These are phyloP conservation scores for Phallus indusiatus DNA, from an alignment of 768 basidiomycete species.

Conservation along the genomic window DNA sequence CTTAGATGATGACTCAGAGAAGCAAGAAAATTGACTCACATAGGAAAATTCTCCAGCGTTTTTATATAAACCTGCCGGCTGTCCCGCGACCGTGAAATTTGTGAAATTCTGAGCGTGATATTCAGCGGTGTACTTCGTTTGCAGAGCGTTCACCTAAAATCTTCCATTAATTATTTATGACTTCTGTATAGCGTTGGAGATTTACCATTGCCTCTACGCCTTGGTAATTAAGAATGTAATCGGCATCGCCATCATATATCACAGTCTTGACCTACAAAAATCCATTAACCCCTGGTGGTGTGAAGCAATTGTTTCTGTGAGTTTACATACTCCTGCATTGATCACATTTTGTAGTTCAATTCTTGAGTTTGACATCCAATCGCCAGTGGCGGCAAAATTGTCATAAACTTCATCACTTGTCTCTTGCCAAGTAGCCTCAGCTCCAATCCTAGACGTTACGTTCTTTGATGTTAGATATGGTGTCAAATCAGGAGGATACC, in stretches of 20 bases:
- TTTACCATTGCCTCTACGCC: conserved; percentile 50
- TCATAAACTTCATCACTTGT: conserved; percentile 33
- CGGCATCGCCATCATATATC: conserved; percentile 51
- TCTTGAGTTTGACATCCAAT: conserved; percentile 46
- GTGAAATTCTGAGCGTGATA: conserved; percentile 36
- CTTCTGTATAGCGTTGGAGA: not conserved
- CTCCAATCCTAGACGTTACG: conserved; percentile 28
- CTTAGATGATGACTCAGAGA: not conserved
- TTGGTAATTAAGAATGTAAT: conserved; percentile 22
- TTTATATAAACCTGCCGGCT: conserved; percentile 43
- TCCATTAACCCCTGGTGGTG: not conserved
- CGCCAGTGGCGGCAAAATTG: conserved; percentile 40
- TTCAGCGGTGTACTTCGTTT: conserved; percentile 34
- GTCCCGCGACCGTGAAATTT: conserved; percentile 41
- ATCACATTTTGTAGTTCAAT: conserved; percentile 48
- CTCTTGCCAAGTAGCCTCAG: conserved; percentile 32
- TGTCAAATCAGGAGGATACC: conserved; percentile 36
- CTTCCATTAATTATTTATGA: not conserved
- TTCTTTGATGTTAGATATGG: conserved; percentile 18
- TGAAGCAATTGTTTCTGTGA: not conserved
- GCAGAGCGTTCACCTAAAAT: conserved; percentile 33
- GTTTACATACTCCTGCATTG: conserved; percentile 36
- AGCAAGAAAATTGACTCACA: conserved; percentile 23
- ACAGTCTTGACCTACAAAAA: conserved; percentile 25
- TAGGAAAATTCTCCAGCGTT: conserved; percentile 52